Evolutionary conservation across 1,284 basidiomycete species (phyloP), one percentile per base, ranked within the genome.

Genomic region (Lignosus rhinocerotis): DNA sequence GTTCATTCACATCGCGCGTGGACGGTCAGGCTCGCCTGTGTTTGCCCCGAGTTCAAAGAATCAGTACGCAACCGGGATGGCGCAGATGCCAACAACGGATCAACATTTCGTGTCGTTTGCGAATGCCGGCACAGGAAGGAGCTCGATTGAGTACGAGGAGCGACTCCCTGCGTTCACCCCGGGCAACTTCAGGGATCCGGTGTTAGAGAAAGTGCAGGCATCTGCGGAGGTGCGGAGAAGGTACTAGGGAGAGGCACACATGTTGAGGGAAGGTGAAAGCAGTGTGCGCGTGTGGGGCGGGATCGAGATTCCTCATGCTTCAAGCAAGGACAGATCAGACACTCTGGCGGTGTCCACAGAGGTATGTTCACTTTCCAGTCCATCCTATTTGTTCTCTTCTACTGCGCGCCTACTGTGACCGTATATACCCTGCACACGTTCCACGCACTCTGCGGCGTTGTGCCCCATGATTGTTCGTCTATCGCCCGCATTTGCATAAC

Each of bases 121-220:
- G 19, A 58, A 25, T 4, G 25, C 2, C 25, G 25, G 25, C 25
- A 4, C 25, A 25, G 25, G 51, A 21, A 52, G 60, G 47, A 42
- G 36, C n/a, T 59, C 60, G n/a, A 33, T 58, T 38, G 62, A 63
- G 47, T 52, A 60, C 36, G 65, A 60, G 9, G 57, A 61, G 30
- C 55, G 39, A 5, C 69, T 66, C 8, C 69, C 69, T 4, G 36
- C 67, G 32, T 70, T 71, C 62, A 69, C 66, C 0, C 51, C 57
- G 8, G 67, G 67, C 7, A 9, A 8, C 9, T 70, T 57, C 53
- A 54, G 31, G 42, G 67, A 69, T 51, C 66, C 66, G 7, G 55
- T 69, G 21, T 56, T 52, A 39, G 68, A 71, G 58, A 69, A 70
- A 54, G 56, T 67, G 39, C 62, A 41, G 17, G 64, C 56, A 8